Evolutionary conservation across 345 rosid species (phyloP).

Genomic region (Barbarea vulgaris): DNA sequence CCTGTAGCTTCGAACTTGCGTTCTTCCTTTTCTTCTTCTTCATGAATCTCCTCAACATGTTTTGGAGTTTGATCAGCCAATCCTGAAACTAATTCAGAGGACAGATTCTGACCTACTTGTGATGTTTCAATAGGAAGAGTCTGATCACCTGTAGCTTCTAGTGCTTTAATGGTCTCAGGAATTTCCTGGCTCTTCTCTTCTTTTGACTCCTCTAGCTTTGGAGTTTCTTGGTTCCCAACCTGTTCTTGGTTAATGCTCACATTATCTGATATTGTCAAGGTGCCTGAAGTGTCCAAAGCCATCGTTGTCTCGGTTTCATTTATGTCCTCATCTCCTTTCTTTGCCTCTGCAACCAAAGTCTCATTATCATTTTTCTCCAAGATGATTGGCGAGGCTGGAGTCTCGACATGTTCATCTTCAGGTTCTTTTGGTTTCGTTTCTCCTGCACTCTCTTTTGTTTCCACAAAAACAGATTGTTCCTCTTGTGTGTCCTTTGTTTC

Average conservation of each 20-base stretch:
- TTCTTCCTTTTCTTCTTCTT: slow-evolving; percentile 30
- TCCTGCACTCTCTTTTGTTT: not conserved
- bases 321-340: slow-evolving; percentile 22
- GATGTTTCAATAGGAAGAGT: not conserved
- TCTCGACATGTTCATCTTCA: slow-evolving; percentile 13
- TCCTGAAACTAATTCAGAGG: slow-evolving; percentile 15
- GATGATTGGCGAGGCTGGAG: not conserved
- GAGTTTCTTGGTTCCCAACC: slow-evolving; percentile 1
- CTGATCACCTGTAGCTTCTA: slow-evolving; percentile 19
- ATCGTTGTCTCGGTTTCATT: not conserved
- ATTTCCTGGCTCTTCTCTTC: slow-evolving; percentile 21
- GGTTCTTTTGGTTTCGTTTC: slow-evolving; percentile 16
- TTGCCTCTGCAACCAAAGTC: slow-evolving; percentile 10
- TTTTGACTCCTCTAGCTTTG: slow-evolving; percentile 27
- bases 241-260: slow-evolving; percentile 3
- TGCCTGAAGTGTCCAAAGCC: not conserved
- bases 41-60: slow-evolving; percentile 15
- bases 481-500: slow-evolving; percentile 9
- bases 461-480: not conserved
- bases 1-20: not conserved
- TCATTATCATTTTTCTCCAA: slow-evolving; percentile 5
- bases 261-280: not conserved
- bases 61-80: slow-evolving; percentile 24
- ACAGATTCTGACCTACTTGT: slow-evolving; percentile 11
- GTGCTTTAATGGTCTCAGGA: not conserved